A percentile compares a stretch with the other conserved stretches of the same genome.
Evolutionary conservation across 805 yeast genomes (phyloP).

Genomic region (Ogataea henricii): DNA sequence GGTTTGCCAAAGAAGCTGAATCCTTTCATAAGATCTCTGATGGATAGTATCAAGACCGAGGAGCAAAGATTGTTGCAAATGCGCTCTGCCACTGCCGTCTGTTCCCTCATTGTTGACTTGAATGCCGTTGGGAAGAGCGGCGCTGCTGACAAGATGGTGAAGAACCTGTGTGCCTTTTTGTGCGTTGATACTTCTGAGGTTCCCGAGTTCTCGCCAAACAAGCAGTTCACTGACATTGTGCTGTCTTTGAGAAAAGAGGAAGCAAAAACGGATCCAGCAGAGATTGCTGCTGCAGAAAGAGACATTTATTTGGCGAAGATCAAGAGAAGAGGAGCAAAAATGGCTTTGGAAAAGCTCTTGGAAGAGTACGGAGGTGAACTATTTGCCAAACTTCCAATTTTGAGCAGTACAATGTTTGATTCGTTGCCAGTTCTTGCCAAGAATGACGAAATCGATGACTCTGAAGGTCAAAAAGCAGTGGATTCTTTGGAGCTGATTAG

Average conservation of each 20-base stretch:
- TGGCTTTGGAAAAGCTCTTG: slow-evolving; percentile 64
- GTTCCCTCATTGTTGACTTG: slow-evolving; percentile 63
- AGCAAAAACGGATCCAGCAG: slow-evolving; percentile 60
- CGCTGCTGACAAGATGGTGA: slow-evolving; percentile 85
- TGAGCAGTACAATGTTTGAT: slow-evolving; percentile 63
- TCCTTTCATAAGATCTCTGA: slow-evolving; percentile 82
- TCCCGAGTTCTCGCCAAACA: slow-evolving; percentile 81
- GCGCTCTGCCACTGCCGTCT: slow-evolving; percentile 69
- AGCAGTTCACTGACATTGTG: slow-evolving; percentile 52
- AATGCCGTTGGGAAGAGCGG: slow-evolving; percentile 57
- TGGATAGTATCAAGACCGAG: slow-evolving; percentile 89
- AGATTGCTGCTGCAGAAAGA: slow-evolving; percentile 56
- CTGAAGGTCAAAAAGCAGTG: slow-evolving; percentile 74
- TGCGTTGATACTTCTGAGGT: slow-evolving; percentile 97
- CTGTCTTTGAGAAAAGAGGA: slow-evolving; percentile 82
- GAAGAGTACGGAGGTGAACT: slow-evolving; percentile 51
- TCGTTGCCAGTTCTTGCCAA: slow-evolving; percentile 47
- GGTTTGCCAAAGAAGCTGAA: slow-evolving; percentile 86
- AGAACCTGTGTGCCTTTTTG: slow-evolving; percentile 86
- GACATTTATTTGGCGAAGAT: slow-evolving; percentile 73
- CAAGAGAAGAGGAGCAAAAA: slow-evolving; percentile 82
- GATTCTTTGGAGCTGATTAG: slow-evolving; percentile 85
- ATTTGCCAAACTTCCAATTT: slow-evolving; percentile 65
- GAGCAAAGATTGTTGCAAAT: slow-evolving; percentile 64
- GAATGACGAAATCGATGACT: slow-evolving; percentile 37